Base-by-base conservation (phyloP, 2,329 filamentous ascomycete genomes). In the Stylonectria norvegica region DNA sequence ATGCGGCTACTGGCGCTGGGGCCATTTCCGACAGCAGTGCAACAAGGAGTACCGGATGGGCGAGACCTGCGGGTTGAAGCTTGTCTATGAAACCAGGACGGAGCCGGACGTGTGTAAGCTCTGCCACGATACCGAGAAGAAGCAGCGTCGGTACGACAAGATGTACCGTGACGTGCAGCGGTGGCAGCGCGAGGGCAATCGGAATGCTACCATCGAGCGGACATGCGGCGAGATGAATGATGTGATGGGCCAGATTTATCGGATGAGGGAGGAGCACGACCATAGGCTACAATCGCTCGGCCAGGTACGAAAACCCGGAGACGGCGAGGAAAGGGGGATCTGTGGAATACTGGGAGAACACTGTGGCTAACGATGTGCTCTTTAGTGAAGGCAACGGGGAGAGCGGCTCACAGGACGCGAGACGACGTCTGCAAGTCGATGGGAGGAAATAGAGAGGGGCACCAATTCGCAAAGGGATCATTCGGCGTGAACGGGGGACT, bases 1-100 rank as follows among this genome's bases (percentile, higher is more conserved):
- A 42, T 97, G 91, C 70, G 86, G 86, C 60, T 91, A 89, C 76
- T 95, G 86, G 84, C 89, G 89, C 67, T 97, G 90, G 90, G 86
- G 88, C 52, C 85, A 85, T 70, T 96, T 96, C 73, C 83, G 86
- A 52, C 80, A 90, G 66, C 90, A 95, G 64, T 97, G 91, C 76
- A 84, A 86, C 66, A 89, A 89, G 68, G 91, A 96, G 66, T 94
- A 95, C 71, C 86, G 91, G 52, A 95, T 87, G 53, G 91, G 91
- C 58, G 91, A 97, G 74, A 96, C 91, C 25, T 97, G 91, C 69
- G 91, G 91, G 47, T 84, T 95, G 70, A 95, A 89, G 70, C 79
- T 95, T 50, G 83, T 95, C 60, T 89, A 86, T 71, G 72, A 80
- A 55, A 90, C 87, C 18, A 73, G 79, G 49, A 71, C 72, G 43